Evolutionary conservation across 176 grass and related monocot species (phyloP), one percentile per base, ranked within the genome.

Genomic region (Triticum aestivum): DNA sequence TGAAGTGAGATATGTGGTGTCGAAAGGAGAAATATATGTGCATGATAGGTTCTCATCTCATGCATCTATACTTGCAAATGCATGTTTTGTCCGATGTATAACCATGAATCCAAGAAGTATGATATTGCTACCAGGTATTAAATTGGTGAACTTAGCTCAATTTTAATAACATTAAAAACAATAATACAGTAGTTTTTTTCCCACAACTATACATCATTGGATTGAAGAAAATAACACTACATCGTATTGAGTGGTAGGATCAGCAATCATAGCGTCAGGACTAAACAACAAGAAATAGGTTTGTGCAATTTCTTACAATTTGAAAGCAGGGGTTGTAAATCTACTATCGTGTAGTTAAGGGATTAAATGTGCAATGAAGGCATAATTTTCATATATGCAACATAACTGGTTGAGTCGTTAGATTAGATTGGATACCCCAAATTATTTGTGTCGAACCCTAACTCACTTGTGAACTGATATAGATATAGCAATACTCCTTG

Each of bases 41-140:
- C 69, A 69, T 79, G 32, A 13, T 42, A 33, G 69, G 65, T 23
- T 51, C 34, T 58, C 32, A 79, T 58, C 49, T 78, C 75, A 81
- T 47, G 37, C 82, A 73, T 65, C 18, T 3, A 5, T 11, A 9
- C 2, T 11, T 3, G 18, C 23, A 2, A 72, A 11, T 51, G 15
- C 39, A 62, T 86, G 52, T 58, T 59, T 21, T 4, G 12, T 51
- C 49, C 35, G 8, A 34, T 54, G 64, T 62, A 44, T 49, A 87
- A 74, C 11, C 12, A 4, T 3, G 20, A 8, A 2, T 33, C 34
- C 63, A 8, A 71, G 59, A 71, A 23, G 38, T 41, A 41, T 71
- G 39, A 6, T 21, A 71, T 71, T 71, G 52, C 18, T 58, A 58
- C 17, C 52, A 58, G 17, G 17, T 58, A 6, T 58, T 58, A 58